These are phyloP conservation scores for Yamadazyma nakazawae DNA, from an alignment of 805 yeast genomes.

Conservation along the genomic window DNA sequence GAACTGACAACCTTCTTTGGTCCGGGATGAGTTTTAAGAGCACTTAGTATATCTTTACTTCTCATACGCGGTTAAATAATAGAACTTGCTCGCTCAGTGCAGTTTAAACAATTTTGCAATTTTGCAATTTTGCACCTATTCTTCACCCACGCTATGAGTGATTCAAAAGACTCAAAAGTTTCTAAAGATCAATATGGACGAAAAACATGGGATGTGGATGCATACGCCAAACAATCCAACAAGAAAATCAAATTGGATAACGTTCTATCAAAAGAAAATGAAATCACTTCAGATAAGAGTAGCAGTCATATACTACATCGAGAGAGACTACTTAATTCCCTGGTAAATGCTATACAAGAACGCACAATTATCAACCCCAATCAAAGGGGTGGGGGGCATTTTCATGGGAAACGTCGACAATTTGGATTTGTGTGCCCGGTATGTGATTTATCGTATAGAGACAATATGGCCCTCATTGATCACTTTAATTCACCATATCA, in stretches of 20 bases:
- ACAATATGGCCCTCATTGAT: conserved; percentile 75
- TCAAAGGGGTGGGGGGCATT: conserved; percentile 19
- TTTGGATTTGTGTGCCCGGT: conserved; percentile 84
- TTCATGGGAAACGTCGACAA: conserved; percentile 39
- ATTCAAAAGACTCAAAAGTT: background rate
- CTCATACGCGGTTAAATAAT: background rate
- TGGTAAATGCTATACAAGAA: conserved; percentile 31
- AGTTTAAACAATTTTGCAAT: background rate
- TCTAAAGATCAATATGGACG: conserved; percentile 54
- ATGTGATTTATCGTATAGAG: conserved; percentile 80
- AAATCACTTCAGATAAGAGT: conserved; percentile 9
- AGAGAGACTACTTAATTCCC: conserved; percentile 26
- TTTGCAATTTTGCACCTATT: background rate
- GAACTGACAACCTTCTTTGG: background rate
- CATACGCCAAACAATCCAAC: conserved; percentile 49
- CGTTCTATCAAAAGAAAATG: background rate
- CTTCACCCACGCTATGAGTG: background rate
- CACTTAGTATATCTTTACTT: background rate
- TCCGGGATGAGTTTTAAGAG: background rate
- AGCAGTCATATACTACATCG: conserved; percentile 26
- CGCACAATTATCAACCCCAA: conserved; percentile 29
- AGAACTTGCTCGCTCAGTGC: background rate
- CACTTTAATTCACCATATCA: conserved; percentile 81
- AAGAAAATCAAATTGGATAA: conserved; percentile 16
- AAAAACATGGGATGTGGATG: conserved; percentile 69